Evolutionary conservation across 257 asterid species (phyloP).

Genomic region (Salvia hispanica): DNA sequence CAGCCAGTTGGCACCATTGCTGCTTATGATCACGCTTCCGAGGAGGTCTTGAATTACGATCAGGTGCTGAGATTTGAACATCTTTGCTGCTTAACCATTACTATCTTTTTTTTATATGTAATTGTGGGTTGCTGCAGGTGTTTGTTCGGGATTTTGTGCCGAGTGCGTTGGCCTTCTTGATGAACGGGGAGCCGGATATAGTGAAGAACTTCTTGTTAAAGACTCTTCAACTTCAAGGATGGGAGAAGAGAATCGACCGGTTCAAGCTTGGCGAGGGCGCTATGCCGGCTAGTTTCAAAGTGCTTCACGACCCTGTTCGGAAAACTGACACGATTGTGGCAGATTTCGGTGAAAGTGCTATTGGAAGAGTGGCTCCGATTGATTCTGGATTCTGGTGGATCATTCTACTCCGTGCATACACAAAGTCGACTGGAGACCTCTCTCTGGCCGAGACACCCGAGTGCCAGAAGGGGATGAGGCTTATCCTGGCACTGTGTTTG

Average conservation of each 20-base stretch:
- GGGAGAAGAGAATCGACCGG: slow-evolving; percentile 73
- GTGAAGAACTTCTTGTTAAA: slow-evolving; percentile 72
- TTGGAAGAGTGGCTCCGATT: slow-evolving; percentile 85
- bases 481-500: slow-evolving; percentile 65
- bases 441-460: slow-evolving; percentile 72
- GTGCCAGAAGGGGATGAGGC: slow-evolving; percentile 82
- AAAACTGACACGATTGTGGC: slow-evolving; percentile 68
- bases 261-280: slow-evolving; percentile 89
- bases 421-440: slow-evolving; percentile 78
- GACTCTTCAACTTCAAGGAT: slow-evolving; percentile 85
- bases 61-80: slow-evolving; percentile 44
- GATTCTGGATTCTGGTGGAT: slow-evolving; percentile 96
- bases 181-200: slow-evolving; percentile 83
- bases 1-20: slow-evolving; percentile 87
- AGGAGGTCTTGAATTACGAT: slow-evolving; percentile 83
- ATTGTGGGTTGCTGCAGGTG: slow-evolving; percentile 46
- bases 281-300: slow-evolving; percentile 92
- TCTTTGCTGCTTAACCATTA: background rate
- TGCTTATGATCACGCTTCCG: slow-evolving; percentile 79
- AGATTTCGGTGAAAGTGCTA: slow-evolving; percentile 83
- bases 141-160: slow-evolving; percentile 86
- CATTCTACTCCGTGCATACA: slow-evolving; percentile 79
- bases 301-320: slow-evolving; percentile 79
- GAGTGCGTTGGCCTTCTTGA: slow-evolving; percentile 79
- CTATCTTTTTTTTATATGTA: too few species aligned